Evolutionary conservation across 352 stramenopile species (phyloP), one percentile per base, ranked within the genome.

Genomic region (Aphanomyces euteiches): DNA sequence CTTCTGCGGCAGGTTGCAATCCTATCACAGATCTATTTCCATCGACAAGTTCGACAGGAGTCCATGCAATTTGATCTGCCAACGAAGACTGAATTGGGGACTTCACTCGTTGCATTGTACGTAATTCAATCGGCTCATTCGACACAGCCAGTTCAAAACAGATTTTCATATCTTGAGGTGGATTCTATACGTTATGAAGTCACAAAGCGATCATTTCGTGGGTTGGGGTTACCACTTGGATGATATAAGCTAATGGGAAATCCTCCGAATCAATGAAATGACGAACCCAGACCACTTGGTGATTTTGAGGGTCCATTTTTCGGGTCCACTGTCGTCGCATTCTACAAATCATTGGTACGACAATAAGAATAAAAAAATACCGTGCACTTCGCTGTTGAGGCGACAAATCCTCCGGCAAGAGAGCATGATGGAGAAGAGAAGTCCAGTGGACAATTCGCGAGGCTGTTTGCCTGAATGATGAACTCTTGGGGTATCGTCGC

Each of bases 1-100:
- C 90, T 80, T 1, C 81, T 72, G 0, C 78, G 74, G 34, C 72
- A 78, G 64, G 91, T 79, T 53, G 79, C 76, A 69, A 92, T 87
- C 10, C 84, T 83, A 5, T 77, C 75, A 60, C 84, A 4, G 87
- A 65, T 7, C 82, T 72, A 4, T 77, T 84, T 15, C 74, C 78
- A 48, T 69, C 63, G 6, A 34, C 36, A 17, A 47, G 19, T 37
- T 65, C 63, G 7, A 69, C 34, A 21, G 54, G 37, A 7, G 47
- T 39, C 50, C 63, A 95, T 81, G 61, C 80, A 77, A 73, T 93
- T 7, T 19, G 50, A 21, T 58, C 50, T 37, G 15, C 50, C 50
- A 36, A 36, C 17, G 50, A 58, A 7, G 8, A 12, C 8, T 19
- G 17, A 7, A 12, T 2, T 17, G 8, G 17, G 1, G 21, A 13